Evolutionary conservation across 2,329 filamentous ascomycete species (phyloP).

Genomic region (Fusarium albidum): DNA sequence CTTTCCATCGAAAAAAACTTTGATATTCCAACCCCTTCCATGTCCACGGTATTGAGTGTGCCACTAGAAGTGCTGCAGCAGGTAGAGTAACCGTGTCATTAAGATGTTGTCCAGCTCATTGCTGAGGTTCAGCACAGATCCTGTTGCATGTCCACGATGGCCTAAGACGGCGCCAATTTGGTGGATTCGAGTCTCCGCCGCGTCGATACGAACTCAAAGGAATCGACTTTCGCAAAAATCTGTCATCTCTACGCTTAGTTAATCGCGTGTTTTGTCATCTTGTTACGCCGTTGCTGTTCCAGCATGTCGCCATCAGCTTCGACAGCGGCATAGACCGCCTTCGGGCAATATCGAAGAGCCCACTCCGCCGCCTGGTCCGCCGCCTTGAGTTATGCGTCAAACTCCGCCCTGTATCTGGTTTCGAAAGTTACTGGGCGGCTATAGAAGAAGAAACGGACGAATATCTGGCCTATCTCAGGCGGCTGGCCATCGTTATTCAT

Average conservation of each 20-base stretch:
- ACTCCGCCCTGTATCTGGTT: background rate
- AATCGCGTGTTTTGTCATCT: slow-evolving; percentile 4
- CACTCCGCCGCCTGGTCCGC: slow-evolving; percentile 10
- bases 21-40: too few species aligned
- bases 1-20: too few species aligned
- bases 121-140: background rate
- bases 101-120: too few species aligned
- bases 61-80: too few species aligned
- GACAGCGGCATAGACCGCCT: background rate
- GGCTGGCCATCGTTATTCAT: slow-evolving; percentile 9
- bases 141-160: slow-evolving; percentile 3
- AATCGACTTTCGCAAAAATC: slow-evolving; percentile 1
- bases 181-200: background rate
- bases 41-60: too few species aligned
- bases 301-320: slow-evolving; percentile 5
- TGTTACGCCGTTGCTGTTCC: slow-evolving; percentile 6
- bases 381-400: slow-evolving; percentile 11
- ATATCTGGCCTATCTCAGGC: slow-evolving; percentile 3
- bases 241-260: slow-evolving; percentile 5
- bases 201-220: slow-evolving; percentile 10
- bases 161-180: background rate
- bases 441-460: background rate
- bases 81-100: too few species aligned
- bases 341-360: slow-evolving; percentile 3
- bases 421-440: background rate